Evolutionary conservation across 345 rosid species (phyloP), one percentile per base, ranked within the genome.

Genomic region (Eucalyptus virginea): DNA sequence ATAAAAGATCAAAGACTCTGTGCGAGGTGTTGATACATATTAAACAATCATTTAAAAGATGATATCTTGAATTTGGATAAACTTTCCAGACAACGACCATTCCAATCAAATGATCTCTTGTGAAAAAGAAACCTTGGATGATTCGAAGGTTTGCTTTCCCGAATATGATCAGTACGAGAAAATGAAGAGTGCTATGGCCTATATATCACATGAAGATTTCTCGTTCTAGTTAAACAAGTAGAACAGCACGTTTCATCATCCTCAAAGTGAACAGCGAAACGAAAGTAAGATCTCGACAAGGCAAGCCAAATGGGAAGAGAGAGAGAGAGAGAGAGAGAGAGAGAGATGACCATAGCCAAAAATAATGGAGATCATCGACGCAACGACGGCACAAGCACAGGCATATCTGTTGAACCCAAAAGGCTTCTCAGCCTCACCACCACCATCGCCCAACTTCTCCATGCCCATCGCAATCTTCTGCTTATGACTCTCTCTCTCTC

Each of bases 361-460:
- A 37, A 97, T 95, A 89, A 97, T 95, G 89, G 97, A 95, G 48
- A 95, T 96, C 90, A 92, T 90, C 88, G 98, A 96, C 48, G 96
- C 98, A 88, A 95, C 96, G 16, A 95, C 87, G 51, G 95, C 90
- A 91, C 98, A 96, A 5, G 93, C 93, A 49, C 89, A 91, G 60
- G 99, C 96, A 90, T 93, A 96, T 86, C 92, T 93, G 90, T 96
- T 97, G 88, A 94, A 65, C 67, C 89, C 89, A n/a, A 28, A 87
- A 48, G 89, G 90, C 88, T 77, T 89, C 81, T 92, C 93, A 9
- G 83, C 89, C 19, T 72, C 51, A 49, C 18, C 51, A 49, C 51
- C 51, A 49, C 51, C 56, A 51, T 19, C 91, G 48, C 88, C 91
- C 60, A 86, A 50, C 85, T 67, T 88, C 45, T 26, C 51, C 42